Base-by-base conservation (phyloP, 2,329 filamentous ascomycete species). In the Xylaria hypoxylon region DNA sequence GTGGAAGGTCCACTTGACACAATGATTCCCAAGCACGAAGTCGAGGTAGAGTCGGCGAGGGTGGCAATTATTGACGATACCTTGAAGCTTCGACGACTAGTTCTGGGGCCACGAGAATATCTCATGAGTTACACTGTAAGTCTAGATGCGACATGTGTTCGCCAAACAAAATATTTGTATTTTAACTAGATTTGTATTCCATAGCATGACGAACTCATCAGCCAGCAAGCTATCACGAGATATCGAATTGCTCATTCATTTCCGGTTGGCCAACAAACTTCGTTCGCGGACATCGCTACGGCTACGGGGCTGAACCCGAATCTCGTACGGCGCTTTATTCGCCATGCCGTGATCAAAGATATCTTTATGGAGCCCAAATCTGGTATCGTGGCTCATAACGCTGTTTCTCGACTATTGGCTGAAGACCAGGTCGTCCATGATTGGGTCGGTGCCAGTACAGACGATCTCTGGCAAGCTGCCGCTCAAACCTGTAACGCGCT, bases 201-300 rank as follows among this genome's bases (percentile, higher is more conserved):
- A 47, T 17, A 72, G 71, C 70, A 72, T 26, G 59, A 74, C 52
- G 70, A 72, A 47, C 62, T 76, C 2, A 55, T 76, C 13, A 71
- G 68, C 62, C 71, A 74, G 52, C 73, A 75, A 67, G 74, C 69
- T 11, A 75, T 72, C 35, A 63, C 62, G 1, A 68, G 71, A 0
- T 75, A 71, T 50, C 28, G 64, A 1, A 42, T 76, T 13, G 70
- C 70, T 1, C 72, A 74, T 24, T 52, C 67, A 2, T 73, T 75
- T 53, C 72, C 72, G 0, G 52, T 74, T 22, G 71, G 68, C 17
- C 31, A 38, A 2, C 65, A 72, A 26, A 62, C 71, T 6, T 67
- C 70, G 1, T 73, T 75, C 24, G 61, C 65, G 17, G 68, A 74
- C 0, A 72, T 76, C 28, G 72, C 73, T 1, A 45, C 47, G 1